A percentile compares a stretch with the other conserved stretches of the same genome.
These are phyloP conservation scores for Diaporthe australafricana DNA, from an alignment of 2,329 filamentous ascomycete species.

Conservation along the genomic window DNA sequence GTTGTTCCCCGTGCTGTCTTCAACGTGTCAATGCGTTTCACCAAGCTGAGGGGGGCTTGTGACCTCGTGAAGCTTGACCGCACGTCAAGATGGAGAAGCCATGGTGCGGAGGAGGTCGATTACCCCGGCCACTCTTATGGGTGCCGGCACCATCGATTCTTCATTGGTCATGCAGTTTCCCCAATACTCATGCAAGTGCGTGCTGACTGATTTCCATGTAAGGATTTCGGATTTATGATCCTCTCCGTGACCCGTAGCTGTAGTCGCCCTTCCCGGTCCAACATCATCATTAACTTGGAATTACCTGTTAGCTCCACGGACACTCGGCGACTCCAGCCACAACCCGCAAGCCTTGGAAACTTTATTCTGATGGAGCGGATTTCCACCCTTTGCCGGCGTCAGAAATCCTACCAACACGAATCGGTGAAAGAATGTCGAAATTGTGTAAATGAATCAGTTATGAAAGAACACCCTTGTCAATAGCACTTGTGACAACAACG, in stretches of 20 bases:
- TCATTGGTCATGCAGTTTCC: neutral
- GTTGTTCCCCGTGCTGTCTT: constrained; percentile 3
- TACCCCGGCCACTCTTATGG: constrained; percentile 10
- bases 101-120: constrained; percentile 12
- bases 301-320: neutral
- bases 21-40: constrained; percentile 9
- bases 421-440: neutral
- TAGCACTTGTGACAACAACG: no score
- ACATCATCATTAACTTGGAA: neutral
- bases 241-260: neutral
- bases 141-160: no score
- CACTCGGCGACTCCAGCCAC: no score
- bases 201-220: constrained; percentile 3
- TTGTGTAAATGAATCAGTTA: neutral
- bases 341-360: neutral
- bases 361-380: neutral
- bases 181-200: neutral
- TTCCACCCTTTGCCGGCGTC: neutral
- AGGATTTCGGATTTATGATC: constrained; percentile 5
- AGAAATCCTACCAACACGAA: no score
- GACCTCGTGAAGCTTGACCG: constrained; percentile 20
- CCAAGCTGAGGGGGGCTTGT: neutral
- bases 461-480: no score
- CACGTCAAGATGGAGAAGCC: constrained; percentile 2
- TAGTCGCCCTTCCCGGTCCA: neutral